A percentile compares a stretch with the other conserved stretches of the same genome.
Evolutionary conservation across 2,329 filamentous ascomycete genomes (phyloP).

Genomic region (Pestalotiopsis sp.): DNA sequence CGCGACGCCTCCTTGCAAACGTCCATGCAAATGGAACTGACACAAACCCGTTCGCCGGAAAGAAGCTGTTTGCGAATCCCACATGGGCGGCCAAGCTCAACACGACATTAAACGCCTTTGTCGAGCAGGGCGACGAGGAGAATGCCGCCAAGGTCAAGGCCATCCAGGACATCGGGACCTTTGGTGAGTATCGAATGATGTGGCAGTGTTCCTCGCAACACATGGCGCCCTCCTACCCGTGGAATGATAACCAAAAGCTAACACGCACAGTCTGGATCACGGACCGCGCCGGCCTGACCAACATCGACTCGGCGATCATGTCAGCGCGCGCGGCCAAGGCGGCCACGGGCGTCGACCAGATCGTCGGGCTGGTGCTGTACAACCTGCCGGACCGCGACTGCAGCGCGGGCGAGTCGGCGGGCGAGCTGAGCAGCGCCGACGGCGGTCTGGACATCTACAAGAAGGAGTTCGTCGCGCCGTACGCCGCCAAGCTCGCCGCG

Average conservation of each 20-base stretch:
- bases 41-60: constrained; percentile 49
- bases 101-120: constrained; percentile 39
- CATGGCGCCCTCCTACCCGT: too few relatives aligned
- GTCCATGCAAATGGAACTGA: constrained; percentile 6
- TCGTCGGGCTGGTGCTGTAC: constrained; percentile 47
- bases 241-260: too few relatives aligned
- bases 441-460: constrained; percentile 44
- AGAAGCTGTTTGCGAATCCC: constrained; percentile 50
- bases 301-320: constrained; percentile 53
- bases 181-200: too few relatives aligned
- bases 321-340: constrained; percentile 31
- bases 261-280: constrained; percentile 40
- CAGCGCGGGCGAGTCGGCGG: constrained; percentile 43
- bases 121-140: constrained; percentile 34
- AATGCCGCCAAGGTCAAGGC: constrained; percentile 41
- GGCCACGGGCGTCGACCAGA: constrained; percentile 24
- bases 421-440: constrained; percentile 40
- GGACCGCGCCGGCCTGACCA: constrained; percentile 43
- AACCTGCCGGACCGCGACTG: constrained; percentile 48
- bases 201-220: too few relatives aligned
- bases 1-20: neutral
- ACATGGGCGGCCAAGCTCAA: constrained; percentile 44
- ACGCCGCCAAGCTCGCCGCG: constrained; percentile 37
- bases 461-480: constrained; percentile 41
- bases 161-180: constrained; percentile 43